Percentiles rank a stretch among this genome's conserved stretches.
These are phyloP conservation scores for Russula olivacea DNA, from an alignment of 768 basidiomycete genomes.

Conservation along the genomic window DNA sequence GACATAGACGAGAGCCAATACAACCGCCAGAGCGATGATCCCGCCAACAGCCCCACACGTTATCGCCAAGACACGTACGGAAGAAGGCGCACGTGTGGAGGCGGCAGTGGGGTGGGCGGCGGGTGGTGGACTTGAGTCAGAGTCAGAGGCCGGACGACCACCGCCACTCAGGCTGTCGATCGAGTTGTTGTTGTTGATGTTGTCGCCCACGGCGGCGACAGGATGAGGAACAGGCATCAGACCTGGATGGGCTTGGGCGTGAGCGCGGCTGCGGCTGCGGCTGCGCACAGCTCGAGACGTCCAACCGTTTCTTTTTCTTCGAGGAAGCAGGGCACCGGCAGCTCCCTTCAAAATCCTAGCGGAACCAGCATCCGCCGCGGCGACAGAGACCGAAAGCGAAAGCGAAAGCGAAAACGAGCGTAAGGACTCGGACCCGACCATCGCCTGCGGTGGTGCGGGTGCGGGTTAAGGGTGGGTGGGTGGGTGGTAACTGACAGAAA, in stretches of 20 bases:
- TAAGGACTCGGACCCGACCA: background rate
- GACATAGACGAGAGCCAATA: conserved; percentile 8
- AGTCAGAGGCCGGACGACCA: background rate
- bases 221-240: background rate
- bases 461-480: background rate
- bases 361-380: background rate
- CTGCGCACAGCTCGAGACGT: background rate
- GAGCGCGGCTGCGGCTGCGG: too few species aligned
- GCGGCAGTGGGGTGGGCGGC: background rate
- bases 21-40: background rate
- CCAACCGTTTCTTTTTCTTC: background rate
- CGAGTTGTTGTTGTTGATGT: background rate
- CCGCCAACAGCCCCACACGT: background rate
- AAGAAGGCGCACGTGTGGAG: background rate
- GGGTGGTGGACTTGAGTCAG: background rate
- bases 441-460: conserved; percentile 19
- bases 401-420: background rate
- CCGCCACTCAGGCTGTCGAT: background rate
- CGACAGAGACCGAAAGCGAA: background rate
- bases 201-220: background rate
- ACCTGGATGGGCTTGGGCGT: background rate
- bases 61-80: background rate
- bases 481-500: background rate
- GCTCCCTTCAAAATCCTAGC: background rate
- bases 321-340: background rate